Evolutionary conservation across 1,284 basidiomycete species (phyloP), one percentile per base, ranked within the genome.

Genomic region (Tilletiopsis washingtonensis): DNA sequence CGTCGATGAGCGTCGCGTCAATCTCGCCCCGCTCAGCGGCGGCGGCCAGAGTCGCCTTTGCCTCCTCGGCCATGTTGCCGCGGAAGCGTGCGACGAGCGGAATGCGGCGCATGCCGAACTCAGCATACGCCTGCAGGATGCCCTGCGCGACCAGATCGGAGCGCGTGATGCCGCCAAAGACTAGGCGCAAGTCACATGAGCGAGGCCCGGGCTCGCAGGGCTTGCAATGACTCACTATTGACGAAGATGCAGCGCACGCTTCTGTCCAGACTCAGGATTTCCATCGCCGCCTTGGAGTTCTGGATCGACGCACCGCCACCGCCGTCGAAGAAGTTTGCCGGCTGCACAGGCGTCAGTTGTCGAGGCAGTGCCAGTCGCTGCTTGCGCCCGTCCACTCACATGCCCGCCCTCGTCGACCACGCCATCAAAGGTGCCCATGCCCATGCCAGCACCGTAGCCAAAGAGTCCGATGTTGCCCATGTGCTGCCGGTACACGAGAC

Each of bases 371-470:
- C n/a, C n/a, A n/a, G n/a, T n/a, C n/a, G n/a, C n/a, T n/a, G n/a
- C n/a, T n/a, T n/a, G n/a, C n/a, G n/a, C n/a, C n/a, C n/a, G n/a
- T n/a, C n/a, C 14, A 20, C 43, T 45, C 43, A 45, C 29, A 23
- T 55, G 6, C 7, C 62, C 64, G 20, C 64, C 62, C 4, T 51
- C 62, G 4, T 47, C 36, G 23, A 52, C 55, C 3, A 64, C 46
- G 2, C 64, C 64, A 43, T 67, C 62, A 56, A 67, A 59, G 7
- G 64, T 67, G 3, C 55, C 62, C 64, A 67, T 67, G 11, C 56
- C 62, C 40, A 59, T 67, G 2, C 64, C 62, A 0, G 64, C 64
- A 9, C 64, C 64, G 42, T 67, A 67, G 2, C 64, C 64, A 27
- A 67, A 67, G 38, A 55, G 60, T 2, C 62, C 64, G 2, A 67